Percentiles rank a stretch among this genome's conserved stretches.
Evolutionary conservation across 2,329 filamentous ascomycete species (phyloP).

Genomic region (Aspergillus latus): DNA sequence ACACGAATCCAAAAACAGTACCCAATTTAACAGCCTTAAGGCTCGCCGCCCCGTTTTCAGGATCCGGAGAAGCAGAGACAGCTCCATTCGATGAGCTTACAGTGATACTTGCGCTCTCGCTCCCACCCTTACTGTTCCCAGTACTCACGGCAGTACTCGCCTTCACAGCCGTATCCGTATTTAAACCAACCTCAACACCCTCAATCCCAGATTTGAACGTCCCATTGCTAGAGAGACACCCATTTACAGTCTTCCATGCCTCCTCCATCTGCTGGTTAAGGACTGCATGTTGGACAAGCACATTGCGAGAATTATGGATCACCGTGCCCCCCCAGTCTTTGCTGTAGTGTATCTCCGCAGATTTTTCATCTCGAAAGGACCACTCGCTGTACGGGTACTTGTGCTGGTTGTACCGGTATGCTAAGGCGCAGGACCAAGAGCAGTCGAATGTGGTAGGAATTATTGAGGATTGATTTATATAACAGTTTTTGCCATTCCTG

Average conservation of each 20-base stretch:
- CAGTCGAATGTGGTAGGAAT: conserved; percentile 6
- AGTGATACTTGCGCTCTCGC: not conserved
- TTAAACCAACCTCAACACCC: not conserved
- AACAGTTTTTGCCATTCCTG: conserved; percentile 11
- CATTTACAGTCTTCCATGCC: not conserved
- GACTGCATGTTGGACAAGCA: not conserved
- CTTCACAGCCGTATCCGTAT: not conserved
- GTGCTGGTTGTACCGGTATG: conserved; percentile 13
- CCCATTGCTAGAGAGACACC: not conserved
- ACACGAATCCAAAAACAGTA: not conserved
- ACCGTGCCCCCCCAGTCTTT: not conserved
- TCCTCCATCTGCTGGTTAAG: not conserved
- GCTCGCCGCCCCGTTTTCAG: not conserved
- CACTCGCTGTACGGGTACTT: conserved; percentile 15
- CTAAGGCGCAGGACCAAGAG: conserved; percentile 12
- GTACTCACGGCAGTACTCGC: not conserved
- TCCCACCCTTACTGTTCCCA: not conserved
- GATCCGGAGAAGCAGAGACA: not conserved
- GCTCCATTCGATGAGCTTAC: not conserved
- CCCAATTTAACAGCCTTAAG: not conserved
- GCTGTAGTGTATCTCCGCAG: not conserved
- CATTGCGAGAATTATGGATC: not conserved
- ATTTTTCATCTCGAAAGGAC: not conserved
- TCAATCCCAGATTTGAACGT: not conserved
- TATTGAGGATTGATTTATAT: not conserved